These are phyloP conservation scores for Phaeosphaeriaceae sp. DNA, from an alignment of 2,329 filamentous ascomycete genomes.

Conservation along the genomic window DNA sequence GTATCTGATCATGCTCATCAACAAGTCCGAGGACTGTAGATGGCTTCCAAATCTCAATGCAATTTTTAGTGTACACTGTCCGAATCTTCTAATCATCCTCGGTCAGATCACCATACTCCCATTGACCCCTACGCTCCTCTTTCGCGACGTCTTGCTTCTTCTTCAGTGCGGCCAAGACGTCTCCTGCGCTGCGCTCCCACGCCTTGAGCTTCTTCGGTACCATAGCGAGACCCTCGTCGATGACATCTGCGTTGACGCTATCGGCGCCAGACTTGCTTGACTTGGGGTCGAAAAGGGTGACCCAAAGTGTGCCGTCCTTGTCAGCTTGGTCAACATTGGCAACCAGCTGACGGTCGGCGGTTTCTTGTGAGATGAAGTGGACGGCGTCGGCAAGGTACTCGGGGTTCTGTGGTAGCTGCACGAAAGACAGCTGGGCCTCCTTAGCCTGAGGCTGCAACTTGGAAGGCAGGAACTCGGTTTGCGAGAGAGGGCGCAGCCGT, in stretches of 20 bases:
- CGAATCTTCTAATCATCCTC: slow-evolving; percentile 57
- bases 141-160: slow-evolving; percentile 81
- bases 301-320: slow-evolving; percentile 81
- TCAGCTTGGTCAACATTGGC: slow-evolving; percentile 88
- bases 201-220: slow-evolving; percentile 89
- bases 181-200: slow-evolving; percentile 81
- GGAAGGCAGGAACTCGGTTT: slow-evolving; percentile 74
- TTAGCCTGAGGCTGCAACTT: slow-evolving; percentile 87
- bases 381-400: slow-evolving; percentile 83
- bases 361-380: slow-evolving; percentile 75
- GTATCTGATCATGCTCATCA: neutral
- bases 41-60: neutral
- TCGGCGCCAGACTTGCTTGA: slow-evolving; percentile 68
- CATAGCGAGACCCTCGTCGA: slow-evolving; percentile 85
- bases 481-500: slow-evolving; percentile 78
- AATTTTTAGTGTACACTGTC: neutral
- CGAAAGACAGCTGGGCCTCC: slow-evolving; percentile 85
- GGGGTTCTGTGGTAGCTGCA: slow-evolving; percentile 81
- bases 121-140: slow-evolving; percentile 82
- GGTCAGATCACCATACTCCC: slow-evolving; percentile 97
- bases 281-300: slow-evolving; percentile 86
- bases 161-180: slow-evolving; percentile 74
- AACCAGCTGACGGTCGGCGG: slow-evolving; percentile 78
- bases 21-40: neutral
- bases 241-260: slow-evolving; percentile 88